These are phyloP conservation scores for Cercospora sojina DNA, from an alignment of 2,329 filamentous ascomycete species.

Conservation along the genomic window DNA sequence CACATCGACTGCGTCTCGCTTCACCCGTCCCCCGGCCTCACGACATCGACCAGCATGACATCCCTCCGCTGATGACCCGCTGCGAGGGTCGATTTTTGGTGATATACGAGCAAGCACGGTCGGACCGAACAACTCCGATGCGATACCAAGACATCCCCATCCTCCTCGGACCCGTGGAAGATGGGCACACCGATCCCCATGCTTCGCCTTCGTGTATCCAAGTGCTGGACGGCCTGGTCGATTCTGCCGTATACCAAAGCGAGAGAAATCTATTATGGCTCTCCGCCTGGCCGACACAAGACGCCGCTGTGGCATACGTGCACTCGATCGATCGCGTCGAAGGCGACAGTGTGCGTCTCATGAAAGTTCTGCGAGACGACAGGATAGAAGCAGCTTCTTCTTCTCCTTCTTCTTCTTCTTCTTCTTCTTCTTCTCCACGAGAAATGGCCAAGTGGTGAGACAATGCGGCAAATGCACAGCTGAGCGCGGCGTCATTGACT, in stretches of 20 bases:
- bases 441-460: constrained; percentile 1
- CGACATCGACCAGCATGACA: not conserved
- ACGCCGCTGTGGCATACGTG: constrained; percentile 8
- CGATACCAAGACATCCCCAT: constrained; percentile 9
- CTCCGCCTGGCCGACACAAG: constrained; percentile 10
- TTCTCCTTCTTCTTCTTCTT: too few relatives aligned
- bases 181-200: not conserved
- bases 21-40: not conserved
- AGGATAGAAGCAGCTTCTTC: not conserved
- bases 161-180: constrained; percentile 2
- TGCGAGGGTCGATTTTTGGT: constrained; percentile 8
- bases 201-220: not conserved
- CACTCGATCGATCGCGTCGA: constrained; percentile 5
- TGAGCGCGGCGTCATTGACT: not conserved
- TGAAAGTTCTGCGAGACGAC: constrained; percentile 14
- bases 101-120: constrained; percentile 14
- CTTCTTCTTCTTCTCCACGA: not conserved
- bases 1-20: constrained; percentile 8
- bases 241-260: constrained; percentile 14
- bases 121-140: constrained; percentile 1
- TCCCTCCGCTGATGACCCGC: not conserved
- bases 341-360: constrained; percentile 10
- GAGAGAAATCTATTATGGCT: constrained; percentile 13
- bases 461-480: too few relatives aligned
- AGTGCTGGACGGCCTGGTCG: constrained; percentile 1